These are phyloP conservation scores for Leonotis leonurus DNA, from an alignment of 257 asterid species.

Conservation along the genomic window DNA sequence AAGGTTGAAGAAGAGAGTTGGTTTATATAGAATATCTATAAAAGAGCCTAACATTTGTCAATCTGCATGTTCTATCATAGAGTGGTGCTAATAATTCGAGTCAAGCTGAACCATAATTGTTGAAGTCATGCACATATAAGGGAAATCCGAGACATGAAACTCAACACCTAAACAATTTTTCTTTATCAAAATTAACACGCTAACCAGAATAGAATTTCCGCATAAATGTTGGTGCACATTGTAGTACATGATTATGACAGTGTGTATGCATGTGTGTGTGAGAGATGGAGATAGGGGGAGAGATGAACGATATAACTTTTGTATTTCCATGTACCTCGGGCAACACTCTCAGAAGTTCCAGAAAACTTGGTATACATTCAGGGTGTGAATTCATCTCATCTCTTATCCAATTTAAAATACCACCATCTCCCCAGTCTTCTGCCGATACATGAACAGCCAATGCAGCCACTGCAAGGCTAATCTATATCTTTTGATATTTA, in stretches of 20 bases:
- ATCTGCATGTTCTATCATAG: not conserved
- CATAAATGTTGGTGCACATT: not conserved
- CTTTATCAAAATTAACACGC: not conserved
- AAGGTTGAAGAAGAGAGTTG: not conserved
- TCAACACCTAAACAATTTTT: not conserved
- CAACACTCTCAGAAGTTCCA: conserved; percentile 91
- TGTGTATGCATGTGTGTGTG: not conserved
- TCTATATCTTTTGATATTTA: conserved; percentile 57
- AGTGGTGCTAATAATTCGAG: not conserved
- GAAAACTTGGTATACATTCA: conserved; percentile 85
- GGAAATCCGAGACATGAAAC: not conserved
- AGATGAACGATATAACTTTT: not conserved
- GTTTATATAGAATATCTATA: not conserved
- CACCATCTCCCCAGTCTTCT: conserved; percentile 95
- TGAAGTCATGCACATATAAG: not conserved
- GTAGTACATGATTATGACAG: not conserved
- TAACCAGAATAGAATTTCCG: not conserved
- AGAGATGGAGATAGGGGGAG: not conserved
- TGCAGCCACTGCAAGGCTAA: conserved; percentile 99
- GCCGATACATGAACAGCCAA: conserved; percentile 95
- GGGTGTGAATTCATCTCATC: conserved; percentile 90
- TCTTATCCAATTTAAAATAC: conserved; percentile 80
- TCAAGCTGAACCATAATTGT: conserved; percentile 1
- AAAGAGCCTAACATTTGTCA: conserved; percentile 2
- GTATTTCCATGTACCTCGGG: conserved; percentile 68